A percentile compares a stretch with the other conserved stretches of the same genome.
Conservation (phyloP, 176 grass and related monocot genomes). For the Poa annua region DNA sequence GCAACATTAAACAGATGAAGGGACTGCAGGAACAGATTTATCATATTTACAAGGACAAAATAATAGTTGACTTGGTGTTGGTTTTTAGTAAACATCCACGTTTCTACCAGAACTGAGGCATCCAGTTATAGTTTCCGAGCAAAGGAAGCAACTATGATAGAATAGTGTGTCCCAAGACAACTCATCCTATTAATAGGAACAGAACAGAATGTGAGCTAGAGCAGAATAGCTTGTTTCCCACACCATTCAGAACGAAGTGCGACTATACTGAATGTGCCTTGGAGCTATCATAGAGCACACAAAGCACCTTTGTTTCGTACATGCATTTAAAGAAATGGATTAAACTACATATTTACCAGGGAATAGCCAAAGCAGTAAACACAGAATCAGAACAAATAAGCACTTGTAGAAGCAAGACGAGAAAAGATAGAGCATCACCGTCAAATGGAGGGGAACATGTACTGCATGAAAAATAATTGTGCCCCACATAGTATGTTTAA, state of each 20-base stretch:
- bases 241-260: neutral
- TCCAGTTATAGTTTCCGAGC: neutral
- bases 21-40: neutral
- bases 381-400: conserved; percentile 5
- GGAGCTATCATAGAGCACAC: neutral
- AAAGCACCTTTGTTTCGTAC: neutral
- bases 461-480: conserved; percentile 3
- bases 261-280: neutral
- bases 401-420: neutral
- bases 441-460: neutral
- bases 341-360: conserved; percentile 31
- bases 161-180: neutral
- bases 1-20: neutral
- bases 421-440: neutral
- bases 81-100: neutral
- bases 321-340: conserved; percentile 9
- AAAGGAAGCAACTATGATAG: neutral
- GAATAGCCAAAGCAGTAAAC: conserved; percentile 16
- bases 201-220: neutral
- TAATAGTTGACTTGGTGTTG: neutral
- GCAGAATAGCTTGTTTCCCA: neutral
- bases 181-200: neutral
- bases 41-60: neutral
- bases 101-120: neutral
- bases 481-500: neutral